Conservation (phyloP, 495 filamentous ascomycete genomes). For the Xylaria grammica region DNA sequence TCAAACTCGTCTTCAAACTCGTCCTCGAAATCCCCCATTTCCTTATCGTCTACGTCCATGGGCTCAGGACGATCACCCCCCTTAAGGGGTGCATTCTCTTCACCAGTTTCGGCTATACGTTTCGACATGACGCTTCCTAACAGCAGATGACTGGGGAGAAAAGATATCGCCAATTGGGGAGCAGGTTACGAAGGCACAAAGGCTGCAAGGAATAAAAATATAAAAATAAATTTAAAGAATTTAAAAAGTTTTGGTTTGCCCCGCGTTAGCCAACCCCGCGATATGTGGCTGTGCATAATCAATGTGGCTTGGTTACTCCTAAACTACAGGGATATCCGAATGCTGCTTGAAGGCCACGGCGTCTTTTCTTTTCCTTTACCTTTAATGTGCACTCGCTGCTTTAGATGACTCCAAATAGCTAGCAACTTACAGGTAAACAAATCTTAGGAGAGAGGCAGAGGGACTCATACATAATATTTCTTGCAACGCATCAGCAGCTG, state of each 20-base stretch:
- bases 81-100: constrained; percentile 66
- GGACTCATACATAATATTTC: too few relatives aligned
- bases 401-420: too few relatives aligned
- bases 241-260: constrained; percentile 23
- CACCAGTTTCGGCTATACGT: constrained; percentile 63
- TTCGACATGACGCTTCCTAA: constrained; percentile 65
- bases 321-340: too few relatives aligned
- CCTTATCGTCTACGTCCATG: constrained; percentile 61
- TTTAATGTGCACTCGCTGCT: too few relatives aligned
- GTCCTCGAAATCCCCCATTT: constrained; percentile 91
- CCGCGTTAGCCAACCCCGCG: constrained; percentile 30
- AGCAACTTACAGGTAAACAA: too few relatives aligned
- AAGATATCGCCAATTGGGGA: background rate
- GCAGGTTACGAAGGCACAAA: background rate
- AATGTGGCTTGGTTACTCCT: constrained; percentile 9
- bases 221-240: constrained; percentile 8
- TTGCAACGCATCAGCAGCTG: too few relatives aligned
- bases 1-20: constrained; percentile 97
- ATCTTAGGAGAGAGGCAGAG: too few relatives aligned
- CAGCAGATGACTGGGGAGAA: background rate
- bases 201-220: background rate
- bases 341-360: too few relatives aligned
- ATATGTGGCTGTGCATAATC: constrained; percentile 29
- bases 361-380: too few relatives aligned
- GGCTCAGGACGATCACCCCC: constrained; percentile 68